These are phyloP conservation scores for Plasmodium falciparum DNA, from an alignment of 169 alveolate genomes.

Conservation along the genomic window DNA sequence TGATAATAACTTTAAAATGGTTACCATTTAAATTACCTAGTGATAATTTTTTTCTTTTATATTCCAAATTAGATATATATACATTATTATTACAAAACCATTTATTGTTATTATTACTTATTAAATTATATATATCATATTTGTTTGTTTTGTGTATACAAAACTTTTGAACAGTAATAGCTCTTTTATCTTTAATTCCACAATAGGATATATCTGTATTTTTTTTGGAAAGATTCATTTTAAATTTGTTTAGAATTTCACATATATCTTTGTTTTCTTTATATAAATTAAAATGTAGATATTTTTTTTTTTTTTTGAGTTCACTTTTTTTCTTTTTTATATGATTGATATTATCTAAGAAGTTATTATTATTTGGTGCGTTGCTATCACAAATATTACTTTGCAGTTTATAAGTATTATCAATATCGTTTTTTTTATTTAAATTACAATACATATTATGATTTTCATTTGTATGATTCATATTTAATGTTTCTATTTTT, in stretches of 20 bases:
- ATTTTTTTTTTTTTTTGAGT: conserved; percentile 55
- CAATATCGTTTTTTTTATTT: not conserved
- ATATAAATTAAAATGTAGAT: conserved; percentile 85
- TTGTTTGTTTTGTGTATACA: conserved; percentile 82
- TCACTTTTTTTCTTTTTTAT: conserved; percentile 15
- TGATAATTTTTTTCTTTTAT: conserved; percentile 86
- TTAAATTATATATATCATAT: conserved; percentile 80
- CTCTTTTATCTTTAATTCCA: conserved; percentile 96
- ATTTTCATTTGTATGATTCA: not conserved
- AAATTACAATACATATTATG: not conserved
- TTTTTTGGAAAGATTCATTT: conserved; percentile 88
- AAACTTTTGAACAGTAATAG: conserved; percentile 92
- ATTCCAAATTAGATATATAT: conserved; percentile 87
- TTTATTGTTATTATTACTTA: conserved; percentile 76
- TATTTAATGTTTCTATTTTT: too few species aligned
- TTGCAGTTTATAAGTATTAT: not conserved
- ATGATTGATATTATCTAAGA: conserved; percentile 26
- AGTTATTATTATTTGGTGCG: not conserved
- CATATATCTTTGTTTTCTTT: conserved; percentile 93
- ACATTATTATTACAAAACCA: conserved; percentile 86
- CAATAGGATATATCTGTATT: conserved; percentile 89
- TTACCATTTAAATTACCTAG: conserved; percentile 94
- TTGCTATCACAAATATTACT: not conserved
- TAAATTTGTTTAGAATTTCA: conserved; percentile 91
- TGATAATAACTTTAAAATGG: conserved; percentile 91